Evolutionary conservation across 2,329 filamentous ascomycete species (phyloP).

Genomic region (Cercospora berteroae): DNA sequence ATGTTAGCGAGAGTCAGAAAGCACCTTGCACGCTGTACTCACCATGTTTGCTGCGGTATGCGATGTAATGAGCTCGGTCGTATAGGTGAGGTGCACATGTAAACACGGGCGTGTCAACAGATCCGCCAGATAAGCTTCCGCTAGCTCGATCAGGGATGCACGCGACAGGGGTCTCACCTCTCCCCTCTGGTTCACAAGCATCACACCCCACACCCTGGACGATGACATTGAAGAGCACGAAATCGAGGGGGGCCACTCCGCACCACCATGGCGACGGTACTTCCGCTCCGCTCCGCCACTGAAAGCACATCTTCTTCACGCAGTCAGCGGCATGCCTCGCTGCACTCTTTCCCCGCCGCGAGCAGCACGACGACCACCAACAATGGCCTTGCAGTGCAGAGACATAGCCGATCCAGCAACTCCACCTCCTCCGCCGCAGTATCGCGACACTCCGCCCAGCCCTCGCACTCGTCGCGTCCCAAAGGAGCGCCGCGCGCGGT

Average conservation of each 20-base stretch:
- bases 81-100: not conserved
- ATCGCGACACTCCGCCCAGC: constrained; percentile 9
- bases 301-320: constrained; percentile 28
- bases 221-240: not conserved
- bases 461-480: constrained; percentile 10
- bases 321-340: constrained; percentile 41
- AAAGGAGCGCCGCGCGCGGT: constrained; percentile 12
- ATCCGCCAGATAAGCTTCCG: not conserved
- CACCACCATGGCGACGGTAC: constrained; percentile 33
- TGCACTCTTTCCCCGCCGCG: constrained; percentile 42
- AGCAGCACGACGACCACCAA: constrained; percentile 17
- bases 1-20: not conserved
- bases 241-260: not conserved
- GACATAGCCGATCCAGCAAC: constrained; percentile 30
- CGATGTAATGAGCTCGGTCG: not conserved
- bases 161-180: not conserved
- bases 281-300: constrained; percentile 33
- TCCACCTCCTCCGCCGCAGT: constrained; percentile 15
- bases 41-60: not conserved
- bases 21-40: not conserved
- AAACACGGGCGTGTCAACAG: not conserved
- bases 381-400: constrained; percentile 41
- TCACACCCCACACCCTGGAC: not conserved
- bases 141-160: not conserved
- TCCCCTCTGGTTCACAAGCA: not conserved